phyloP scores from a whole-genome alignment of 805 yeast genomes.

The Scheffersomyces lignosus region DNA sequence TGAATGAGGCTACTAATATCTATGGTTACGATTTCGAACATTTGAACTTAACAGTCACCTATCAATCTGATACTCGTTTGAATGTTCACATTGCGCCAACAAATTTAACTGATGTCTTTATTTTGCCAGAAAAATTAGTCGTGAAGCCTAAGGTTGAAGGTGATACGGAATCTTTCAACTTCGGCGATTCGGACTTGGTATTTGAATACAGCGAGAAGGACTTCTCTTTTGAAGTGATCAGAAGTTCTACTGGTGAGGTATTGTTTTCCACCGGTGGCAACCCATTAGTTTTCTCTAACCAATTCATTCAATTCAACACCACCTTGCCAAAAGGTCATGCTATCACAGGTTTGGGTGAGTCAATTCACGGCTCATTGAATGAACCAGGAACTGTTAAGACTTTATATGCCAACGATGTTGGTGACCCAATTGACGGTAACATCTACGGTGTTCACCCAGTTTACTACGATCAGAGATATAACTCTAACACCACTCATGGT shows the following conservation, averaged over 20 bases:
- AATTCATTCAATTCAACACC: slow-evolving; percentile 30
- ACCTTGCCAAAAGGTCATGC: slow-evolving; percentile 24
- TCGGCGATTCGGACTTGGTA: slow-evolving; percentile 15
- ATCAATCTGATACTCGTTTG: slow-evolving; percentile 16
- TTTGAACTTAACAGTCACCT: slow-evolving; percentile 19
- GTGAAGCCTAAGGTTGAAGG: slow-evolving; percentile 12
- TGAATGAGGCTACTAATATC: slow-evolving; percentile 18
- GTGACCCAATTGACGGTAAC: slow-evolving; percentile 26
- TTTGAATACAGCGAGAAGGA: slow-evolving; percentile 10
- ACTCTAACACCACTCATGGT: slow-evolving; percentile 23
- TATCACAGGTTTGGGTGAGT: slow-evolving; percentile 32
- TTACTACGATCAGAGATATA: slow-evolving; percentile 27
- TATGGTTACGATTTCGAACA: slow-evolving; percentile 24
- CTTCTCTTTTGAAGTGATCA: slow-evolving; percentile 16
- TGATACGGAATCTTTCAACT: slow-evolving; percentile 3
- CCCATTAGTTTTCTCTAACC: slow-evolving; percentile 30
- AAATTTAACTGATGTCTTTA: slow-evolving; percentile 19
- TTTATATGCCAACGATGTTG: slow-evolving; percentile 27
- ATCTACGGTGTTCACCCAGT: slow-evolving; percentile 34
- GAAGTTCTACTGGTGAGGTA: slow-evolving; percentile 21
- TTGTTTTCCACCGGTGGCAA: slow-evolving; percentile 29
- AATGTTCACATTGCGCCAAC: slow-evolving; percentile 20
- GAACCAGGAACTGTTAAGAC: slow-evolving; percentile 28
- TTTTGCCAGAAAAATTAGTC: slow-evolving; percentile 18
- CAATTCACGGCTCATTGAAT: slow-evolving; percentile 25